Percentiles rank a stretch among this genome's conserved stretches.
Conservation (phyloP, 2,329 filamentous ascomycete genomes). For the Exophiala calicioides region DNA sequence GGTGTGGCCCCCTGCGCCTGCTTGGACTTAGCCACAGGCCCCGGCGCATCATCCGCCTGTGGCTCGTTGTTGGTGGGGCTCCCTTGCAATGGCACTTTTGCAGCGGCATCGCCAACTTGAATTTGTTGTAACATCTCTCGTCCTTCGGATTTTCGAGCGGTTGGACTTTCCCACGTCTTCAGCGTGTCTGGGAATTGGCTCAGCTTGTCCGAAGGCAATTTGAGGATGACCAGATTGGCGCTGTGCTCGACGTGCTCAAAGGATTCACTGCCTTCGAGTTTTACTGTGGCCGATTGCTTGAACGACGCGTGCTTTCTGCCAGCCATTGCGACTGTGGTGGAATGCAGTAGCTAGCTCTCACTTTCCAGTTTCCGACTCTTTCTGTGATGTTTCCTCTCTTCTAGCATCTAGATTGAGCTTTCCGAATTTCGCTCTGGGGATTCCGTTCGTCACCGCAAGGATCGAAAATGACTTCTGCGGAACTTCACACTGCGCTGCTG, state of each 20-base stretch:
- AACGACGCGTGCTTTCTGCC: not conserved
- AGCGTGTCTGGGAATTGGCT: constrained; percentile 6
- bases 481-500: constrained; percentile 73
- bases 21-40: too few species aligned
- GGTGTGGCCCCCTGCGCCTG: too few species aligned
- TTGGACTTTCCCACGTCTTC: too few species aligned
- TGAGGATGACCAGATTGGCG: too few species aligned
- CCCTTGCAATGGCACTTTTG: too few species aligned
- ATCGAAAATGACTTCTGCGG: constrained; percentile 47
- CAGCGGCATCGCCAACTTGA: too few species aligned
- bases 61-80: not conserved
- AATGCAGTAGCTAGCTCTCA: not conserved
- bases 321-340: constrained; percentile 2
- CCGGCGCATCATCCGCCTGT: constrained; percentile 1
- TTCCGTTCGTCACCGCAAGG: not conserved
- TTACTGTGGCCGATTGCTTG: not conserved
- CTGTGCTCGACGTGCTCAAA: too few species aligned
- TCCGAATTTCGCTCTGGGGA: not conserved
- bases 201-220: constrained; percentile 1
- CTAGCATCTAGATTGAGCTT: not conserved
- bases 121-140: constrained; percentile 1
- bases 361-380: not conserved
- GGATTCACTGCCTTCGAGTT: too few species aligned
- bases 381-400: constrained; percentile 4
- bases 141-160: too few species aligned